A percentile compares a stretch with the other conserved stretches of the same genome.
Conservation (phyloP, 2,329 filamentous ascomycete species). For the Hymenotorrendiella dingleyae region DNA sequence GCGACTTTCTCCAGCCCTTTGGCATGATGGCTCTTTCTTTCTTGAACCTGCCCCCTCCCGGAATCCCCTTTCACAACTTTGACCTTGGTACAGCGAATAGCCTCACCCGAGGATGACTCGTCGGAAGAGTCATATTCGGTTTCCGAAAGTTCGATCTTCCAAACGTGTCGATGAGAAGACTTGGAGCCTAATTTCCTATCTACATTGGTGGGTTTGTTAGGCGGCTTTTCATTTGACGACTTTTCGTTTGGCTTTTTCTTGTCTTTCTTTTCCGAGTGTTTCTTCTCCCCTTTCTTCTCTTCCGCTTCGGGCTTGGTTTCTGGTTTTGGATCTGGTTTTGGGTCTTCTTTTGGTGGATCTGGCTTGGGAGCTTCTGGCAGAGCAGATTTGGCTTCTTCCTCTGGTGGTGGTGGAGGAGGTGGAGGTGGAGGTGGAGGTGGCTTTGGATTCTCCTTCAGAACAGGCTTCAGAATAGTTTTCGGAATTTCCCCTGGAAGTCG, state of each 20-base stretch:
- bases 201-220: background rate
- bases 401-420: background rate
- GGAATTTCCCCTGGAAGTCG: too few species aligned
- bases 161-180: too few species aligned
- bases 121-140: background rate
- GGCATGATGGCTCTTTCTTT: background rate
- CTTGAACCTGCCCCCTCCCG: background rate
- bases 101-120: background rate
- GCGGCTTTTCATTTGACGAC: background rate
- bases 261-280: background rate
- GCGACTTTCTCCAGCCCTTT: background rate
- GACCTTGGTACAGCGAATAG: too few species aligned
- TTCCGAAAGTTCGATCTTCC: slow-evolving; percentile 3
- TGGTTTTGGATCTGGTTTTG: background rate
- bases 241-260: background rate
- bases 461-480: too few species aligned
- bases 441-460: background rate
- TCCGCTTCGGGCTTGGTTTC: background rate
- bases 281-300: too few species aligned
- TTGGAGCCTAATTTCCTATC: too few species aligned
- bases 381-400: background rate
- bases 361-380: too few species aligned
- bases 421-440: background rate
- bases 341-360: background rate
- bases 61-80: background rate